phyloP scores from a whole-genome alignment of 2,329 filamentous ascomycete species.

The Paradendryphiella salina region DNA sequence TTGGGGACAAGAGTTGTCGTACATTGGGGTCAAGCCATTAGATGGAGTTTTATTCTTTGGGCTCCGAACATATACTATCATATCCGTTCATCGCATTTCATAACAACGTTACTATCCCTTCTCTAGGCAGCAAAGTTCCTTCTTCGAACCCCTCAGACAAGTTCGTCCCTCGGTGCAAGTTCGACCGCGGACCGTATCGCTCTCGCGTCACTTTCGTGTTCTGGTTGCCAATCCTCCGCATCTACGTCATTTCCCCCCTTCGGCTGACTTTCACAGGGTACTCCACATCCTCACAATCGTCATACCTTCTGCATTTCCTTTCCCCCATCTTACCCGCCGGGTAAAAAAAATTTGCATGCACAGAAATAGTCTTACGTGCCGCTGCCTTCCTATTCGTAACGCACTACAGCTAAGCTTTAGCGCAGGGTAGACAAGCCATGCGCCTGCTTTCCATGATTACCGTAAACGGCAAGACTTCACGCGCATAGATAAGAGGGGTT shows the following conservation, averaged over 20 bases:
- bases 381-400: background rate
- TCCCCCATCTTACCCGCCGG: background rate
- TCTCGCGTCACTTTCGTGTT: background rate
- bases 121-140: too few species aligned
- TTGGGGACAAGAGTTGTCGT: background rate
- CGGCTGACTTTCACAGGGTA: too few species aligned
- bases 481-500: too few species aligned
- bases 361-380: background rate
- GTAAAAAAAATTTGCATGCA: background rate
- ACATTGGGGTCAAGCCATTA: background rate
- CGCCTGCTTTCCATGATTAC: slow-evolving; percentile 8
- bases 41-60: background rate
- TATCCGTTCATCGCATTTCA: too few species aligned
- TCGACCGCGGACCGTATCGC: too few species aligned
- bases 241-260: background rate
- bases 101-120: too few species aligned
- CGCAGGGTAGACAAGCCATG: slow-evolving; percentile 8
- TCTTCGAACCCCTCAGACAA: too few species aligned
- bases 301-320: background rate
- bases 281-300: background rate
- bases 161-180: too few species aligned
- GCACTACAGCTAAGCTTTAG: background rate
- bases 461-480: too few species aligned
- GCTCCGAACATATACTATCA: background rate
- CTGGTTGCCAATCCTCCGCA: background rate